Base-by-base conservation (phyloP, 202 grass and related monocot species). In the Setaria italica region DNA sequence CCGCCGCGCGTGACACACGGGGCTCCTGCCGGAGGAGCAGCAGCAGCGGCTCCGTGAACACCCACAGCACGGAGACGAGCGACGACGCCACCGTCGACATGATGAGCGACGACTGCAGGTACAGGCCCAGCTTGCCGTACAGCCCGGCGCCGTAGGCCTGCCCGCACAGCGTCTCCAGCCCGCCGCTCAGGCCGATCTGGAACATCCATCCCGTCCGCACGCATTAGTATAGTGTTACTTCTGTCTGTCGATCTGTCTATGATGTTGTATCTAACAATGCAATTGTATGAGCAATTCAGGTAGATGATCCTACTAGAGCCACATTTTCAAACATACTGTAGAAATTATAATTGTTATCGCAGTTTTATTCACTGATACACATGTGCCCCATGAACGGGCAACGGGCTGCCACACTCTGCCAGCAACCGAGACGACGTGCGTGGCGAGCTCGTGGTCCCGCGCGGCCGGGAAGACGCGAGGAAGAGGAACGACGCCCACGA, bases 141-240 rank as follows among this genome's bases (percentile, higher is more conserved):
- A 89, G 19, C 56, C 88, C 81, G 3, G 90, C 92, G 34, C 95
- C 95, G 15, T 84, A 92, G 12, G 83, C 90, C 64, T 97, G 92
- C 7, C 95, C 95, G 47, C 95, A 97, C 37, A 97, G 86, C n/a
- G 95, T 97, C 84, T 97, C 95, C 72, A 97, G 95, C 2, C 82
- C 79, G 17, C 95, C 95, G 59, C 91, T 97, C 58, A 95, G 77
- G 33, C 95, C 95, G 14, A 77, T 93, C 95, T 97, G 90, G 37
- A 51, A 12, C 72, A 8, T 1, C 3, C 29, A 74, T 25, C 25
- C 25, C 25, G 25, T 25, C 6, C 29, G 15, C 6, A 32, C 1
- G 11, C 12, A 10, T 34, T 25, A 25, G 25, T 25, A 25, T 11
- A 41, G 9, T 9, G 5, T 47, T 50, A 37, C 30, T 6, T 34